Percentiles rank a stretch among this genome's conserved stretches.
Conservation (phyloP, 2,329 filamentous ascomycete genomes). For the Cladosporium sphaerospermum region DNA sequence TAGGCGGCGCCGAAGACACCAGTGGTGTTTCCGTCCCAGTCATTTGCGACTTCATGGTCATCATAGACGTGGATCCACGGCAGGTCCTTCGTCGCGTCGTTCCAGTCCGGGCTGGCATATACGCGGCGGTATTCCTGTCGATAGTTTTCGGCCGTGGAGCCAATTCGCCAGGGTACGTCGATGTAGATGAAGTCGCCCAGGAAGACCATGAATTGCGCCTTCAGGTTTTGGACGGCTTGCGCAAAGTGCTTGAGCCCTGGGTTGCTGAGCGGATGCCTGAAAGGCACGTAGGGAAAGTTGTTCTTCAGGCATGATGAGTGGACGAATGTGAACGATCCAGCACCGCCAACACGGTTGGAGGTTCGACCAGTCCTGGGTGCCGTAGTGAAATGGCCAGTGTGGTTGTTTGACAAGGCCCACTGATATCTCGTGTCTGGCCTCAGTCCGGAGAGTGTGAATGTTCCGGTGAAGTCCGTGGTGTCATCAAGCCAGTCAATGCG, state of each 20-base stretch:
- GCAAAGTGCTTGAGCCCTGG: constrained; percentile 74
- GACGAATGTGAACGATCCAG: constrained; percentile 78
- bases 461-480: constrained; percentile 74
- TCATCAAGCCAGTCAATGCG: constrained; percentile 59
- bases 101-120: constrained; percentile 94
- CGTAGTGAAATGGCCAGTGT: constrained; percentile 73
- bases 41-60: constrained; percentile 93
- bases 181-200: constrained; percentile 85
- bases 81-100: constrained; percentile 64
- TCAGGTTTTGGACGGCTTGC: constrained; percentile 62
- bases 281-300: constrained; percentile 78
- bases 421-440: constrained; percentile 69
- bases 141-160: constrained; percentile 67
- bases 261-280: constrained; percentile 76
- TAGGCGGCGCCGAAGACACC: constrained; percentile 73
- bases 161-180: constrained; percentile 78
- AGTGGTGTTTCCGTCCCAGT: constrained; percentile 79
- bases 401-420: constrained; percentile 81
- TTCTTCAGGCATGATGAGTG: constrained; percentile 90
- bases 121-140: constrained; percentile 87
- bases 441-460: constrained; percentile 61
- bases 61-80: constrained; percentile 97
- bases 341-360: constrained; percentile 45
- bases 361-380: constrained; percentile 64
- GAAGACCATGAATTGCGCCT: constrained; percentile 66